Evolutionary conservation across 768 basidiomycete species (phyloP).

Genomic region (Pulveroboletus frians): DNA sequence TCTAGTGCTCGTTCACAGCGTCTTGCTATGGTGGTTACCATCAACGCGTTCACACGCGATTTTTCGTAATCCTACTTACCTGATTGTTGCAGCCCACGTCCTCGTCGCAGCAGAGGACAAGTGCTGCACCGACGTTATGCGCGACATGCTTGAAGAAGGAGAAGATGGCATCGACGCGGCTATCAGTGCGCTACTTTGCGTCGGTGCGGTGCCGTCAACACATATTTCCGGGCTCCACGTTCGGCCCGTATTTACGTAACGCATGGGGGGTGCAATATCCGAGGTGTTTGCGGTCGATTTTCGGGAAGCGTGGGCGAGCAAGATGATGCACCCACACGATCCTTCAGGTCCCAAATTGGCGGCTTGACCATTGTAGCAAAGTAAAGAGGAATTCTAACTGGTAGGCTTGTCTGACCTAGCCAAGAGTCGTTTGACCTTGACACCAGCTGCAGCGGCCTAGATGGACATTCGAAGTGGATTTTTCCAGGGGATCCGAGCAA

Average conservation of each 20-base stretch:
- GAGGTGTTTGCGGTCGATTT: slow-evolving; percentile 78
- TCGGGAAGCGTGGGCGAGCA: slow-evolving; percentile 69
- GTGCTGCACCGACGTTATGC: slow-evolving; percentile 83
- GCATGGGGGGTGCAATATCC: slow-evolving; percentile 55
- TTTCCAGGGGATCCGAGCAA: slow-evolving; percentile 69
- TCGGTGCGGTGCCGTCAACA: slow-evolving; percentile 78
- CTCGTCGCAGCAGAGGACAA: slow-evolving; percentile 92
- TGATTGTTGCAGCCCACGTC: slow-evolving; percentile 61
- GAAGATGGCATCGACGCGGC: slow-evolving; percentile 91
- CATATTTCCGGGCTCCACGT: slow-evolving; percentile 54
- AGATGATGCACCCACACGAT: slow-evolving; percentile 67
- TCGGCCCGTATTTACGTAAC: slow-evolving; percentile 20
- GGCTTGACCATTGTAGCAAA: slow-evolving; percentile 87
- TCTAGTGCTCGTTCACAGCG: slow-evolving; percentile 1
- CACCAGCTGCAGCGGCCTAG: slow-evolving; percentile 55
- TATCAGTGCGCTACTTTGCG: slow-evolving; percentile 73
- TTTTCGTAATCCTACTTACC: slow-evolving; percentile 50
- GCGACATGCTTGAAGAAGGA: slow-evolving; percentile 68
- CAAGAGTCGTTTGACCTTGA: slow-evolving; percentile 67
- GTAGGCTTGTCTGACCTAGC: slow-evolving; percentile 83
- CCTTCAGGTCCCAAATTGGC: slow-evolving; percentile 56
- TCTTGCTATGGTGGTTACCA: not conserved
- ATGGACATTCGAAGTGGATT: slow-evolving; percentile 74
- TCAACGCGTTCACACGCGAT: not conserved
- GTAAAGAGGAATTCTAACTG: slow-evolving; percentile 81